phyloP scores from a whole-genome alignment of 2,329 filamentous ascomycete species.

The Penicillium sp. region DNA sequence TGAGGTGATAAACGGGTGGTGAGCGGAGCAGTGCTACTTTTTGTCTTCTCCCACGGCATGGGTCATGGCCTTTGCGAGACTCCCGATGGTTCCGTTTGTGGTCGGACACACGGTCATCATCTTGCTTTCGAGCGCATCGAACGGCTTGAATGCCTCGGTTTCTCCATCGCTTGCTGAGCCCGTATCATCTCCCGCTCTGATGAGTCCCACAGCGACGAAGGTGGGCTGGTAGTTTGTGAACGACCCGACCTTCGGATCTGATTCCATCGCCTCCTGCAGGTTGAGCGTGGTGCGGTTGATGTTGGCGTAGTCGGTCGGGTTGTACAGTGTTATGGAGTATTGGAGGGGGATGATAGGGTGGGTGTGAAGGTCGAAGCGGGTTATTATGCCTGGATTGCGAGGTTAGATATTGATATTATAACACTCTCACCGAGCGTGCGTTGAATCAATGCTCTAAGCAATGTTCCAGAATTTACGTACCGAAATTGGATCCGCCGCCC shows the following conservation, averaged over 20 bases:
- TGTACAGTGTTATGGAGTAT: constrained; percentile 8
- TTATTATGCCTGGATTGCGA: constrained; percentile 22
- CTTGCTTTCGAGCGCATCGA: not conserved
- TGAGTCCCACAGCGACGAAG: not conserved
- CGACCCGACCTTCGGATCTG: not conserved
- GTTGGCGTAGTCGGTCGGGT: not conserved
- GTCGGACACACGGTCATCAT: not conserved
- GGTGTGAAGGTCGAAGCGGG: constrained; percentile 20
- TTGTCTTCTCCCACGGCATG: not conserved
- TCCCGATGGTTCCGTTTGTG: not conserved
- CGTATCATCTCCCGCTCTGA: too few relatives aligned
- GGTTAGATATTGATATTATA: too few relatives aligned
- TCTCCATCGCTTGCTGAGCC: not conserved
- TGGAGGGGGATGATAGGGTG: not conserved
- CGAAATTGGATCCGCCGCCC: constrained; percentile 36
- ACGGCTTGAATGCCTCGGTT: not conserved
- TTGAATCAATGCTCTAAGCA: too few relatives aligned
- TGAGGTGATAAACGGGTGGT: too few relatives aligned
- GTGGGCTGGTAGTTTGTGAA: not conserved
- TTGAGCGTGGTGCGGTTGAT: not conserved
- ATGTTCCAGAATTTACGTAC: constrained; percentile 22
- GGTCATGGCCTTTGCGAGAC: not conserved
- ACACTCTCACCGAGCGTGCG: too few relatives aligned
- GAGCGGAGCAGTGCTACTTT: too few relatives aligned
- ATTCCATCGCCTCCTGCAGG: not conserved